These are phyloP conservation scores for Phylloporus rhodoxanthus DNA, from an alignment of 768 basidiomycete genomes.

Conservation along the genomic window DNA sequence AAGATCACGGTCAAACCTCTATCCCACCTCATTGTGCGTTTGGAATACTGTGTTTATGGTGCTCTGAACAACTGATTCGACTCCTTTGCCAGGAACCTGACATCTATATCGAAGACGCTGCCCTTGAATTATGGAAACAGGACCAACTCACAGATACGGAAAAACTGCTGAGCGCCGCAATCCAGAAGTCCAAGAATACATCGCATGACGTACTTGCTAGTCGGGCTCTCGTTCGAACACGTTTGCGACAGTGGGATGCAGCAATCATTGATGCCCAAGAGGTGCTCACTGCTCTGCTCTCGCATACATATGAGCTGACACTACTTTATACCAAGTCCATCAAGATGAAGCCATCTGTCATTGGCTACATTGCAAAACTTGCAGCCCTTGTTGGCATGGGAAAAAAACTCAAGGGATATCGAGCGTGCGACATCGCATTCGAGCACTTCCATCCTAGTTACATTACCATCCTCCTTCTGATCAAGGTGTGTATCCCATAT, in stretches of 20 bases:
- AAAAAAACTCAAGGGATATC: no score
- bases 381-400: no score
- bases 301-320: neutral
- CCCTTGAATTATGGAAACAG: neutral
- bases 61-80: no score
- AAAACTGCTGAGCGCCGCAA: neutral
- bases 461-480: neutral
- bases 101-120: neutral
- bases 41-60: neutral
- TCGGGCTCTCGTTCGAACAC: constrained; percentile 2
- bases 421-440: neutral
- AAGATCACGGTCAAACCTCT: neutral
- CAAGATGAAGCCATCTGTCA: neutral
- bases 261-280: neutral
- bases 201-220: neutral
- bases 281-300: neutral
- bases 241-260: neutral
- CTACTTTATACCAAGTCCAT: neutral
- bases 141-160: neutral
- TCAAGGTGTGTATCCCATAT: no score
- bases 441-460: neutral
- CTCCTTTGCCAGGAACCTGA: neutral
- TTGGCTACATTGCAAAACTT: neutral
- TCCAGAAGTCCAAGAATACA: neutral
- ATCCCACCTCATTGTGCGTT: neutral